phyloP scores from a whole-genome alignment of 2,329 filamentous ascomycete genomes.

The Arthrobotrys megalospora region DNA sequence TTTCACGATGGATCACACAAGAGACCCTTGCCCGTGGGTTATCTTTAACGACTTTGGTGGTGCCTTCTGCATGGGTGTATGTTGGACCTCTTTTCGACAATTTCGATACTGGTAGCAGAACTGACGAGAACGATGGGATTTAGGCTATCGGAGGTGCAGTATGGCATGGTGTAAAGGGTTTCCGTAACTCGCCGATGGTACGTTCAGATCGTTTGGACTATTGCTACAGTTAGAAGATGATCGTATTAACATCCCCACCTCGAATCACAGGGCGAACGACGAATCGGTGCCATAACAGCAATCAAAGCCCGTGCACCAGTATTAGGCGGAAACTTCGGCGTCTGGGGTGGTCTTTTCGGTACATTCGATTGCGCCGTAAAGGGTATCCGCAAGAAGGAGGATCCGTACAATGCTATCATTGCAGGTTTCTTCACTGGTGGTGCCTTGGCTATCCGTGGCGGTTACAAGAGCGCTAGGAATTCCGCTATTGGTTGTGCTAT shows the following conservation, averaged over 20 bases:
- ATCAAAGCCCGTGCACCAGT: conserved; percentile 98
- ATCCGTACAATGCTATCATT: conserved; percentile 97
- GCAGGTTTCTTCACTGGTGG: conserved; percentile 98
- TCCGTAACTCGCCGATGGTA: conserved; percentile 79
- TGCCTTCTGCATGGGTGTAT: conserved; percentile 95
- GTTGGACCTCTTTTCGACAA: conserved; percentile 66
- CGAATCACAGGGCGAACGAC: conserved; percentile 82
- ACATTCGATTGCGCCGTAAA: conserved; percentile 98
- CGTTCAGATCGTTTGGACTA: not conserved
- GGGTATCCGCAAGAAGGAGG: conserved; percentile 94
- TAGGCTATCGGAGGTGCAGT: conserved; percentile 84
- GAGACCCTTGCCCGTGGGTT: conserved; percentile 97
- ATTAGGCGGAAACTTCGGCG: conserved; percentile 96
- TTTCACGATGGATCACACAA: conserved; percentile 85
- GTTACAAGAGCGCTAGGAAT: conserved; percentile 91
- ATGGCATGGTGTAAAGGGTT: conserved; percentile 98
- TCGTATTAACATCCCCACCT: not conserved
- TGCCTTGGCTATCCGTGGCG: conserved; percentile 89
- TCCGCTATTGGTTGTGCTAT: conserved; percentile 96
- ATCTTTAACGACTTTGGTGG: conserved; percentile 97
- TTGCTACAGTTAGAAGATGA: not conserved
- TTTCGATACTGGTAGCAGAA: not conserved
- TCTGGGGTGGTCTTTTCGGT: conserved; percentile 96
- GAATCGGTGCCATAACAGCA: conserved; percentile 95
- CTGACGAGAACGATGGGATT: conserved; percentile 55